These are phyloP conservation scores for Coemansia sp. DNA, from an alignment of 192 early-diverging fungal species.

Conservation along the genomic window DNA sequence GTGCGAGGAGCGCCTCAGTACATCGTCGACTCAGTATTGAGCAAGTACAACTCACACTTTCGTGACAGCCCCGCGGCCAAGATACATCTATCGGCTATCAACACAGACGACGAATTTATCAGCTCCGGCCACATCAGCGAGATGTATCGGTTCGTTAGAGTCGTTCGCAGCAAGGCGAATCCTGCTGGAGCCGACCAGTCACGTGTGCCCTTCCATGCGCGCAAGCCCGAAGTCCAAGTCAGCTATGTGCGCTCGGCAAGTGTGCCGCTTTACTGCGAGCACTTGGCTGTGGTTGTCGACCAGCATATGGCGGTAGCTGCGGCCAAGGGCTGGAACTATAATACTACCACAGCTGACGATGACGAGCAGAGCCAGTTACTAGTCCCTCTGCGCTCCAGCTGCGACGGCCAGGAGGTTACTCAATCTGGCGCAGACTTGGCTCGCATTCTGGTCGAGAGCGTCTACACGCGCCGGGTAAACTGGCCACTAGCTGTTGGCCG, in stretches of 20 bases:
- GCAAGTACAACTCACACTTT: conserved; percentile 74
- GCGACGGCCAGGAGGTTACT: conserved; percentile 24
- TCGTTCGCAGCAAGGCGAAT: conserved; percentile 78
- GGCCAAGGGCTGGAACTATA: conserved; percentile 62
- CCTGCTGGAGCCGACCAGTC: conserved; percentile 79
- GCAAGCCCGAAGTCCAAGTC: conserved; percentile 79
- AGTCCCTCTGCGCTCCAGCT: not conserved
- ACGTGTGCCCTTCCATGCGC: conserved; percentile 77
- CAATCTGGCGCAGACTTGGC: conserved; percentile 15
- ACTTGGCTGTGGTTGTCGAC: conserved; percentile 65
- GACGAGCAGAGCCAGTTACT: not conserved
- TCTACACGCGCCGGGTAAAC: conserved; percentile 30
- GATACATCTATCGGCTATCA: conserved; percentile 75
- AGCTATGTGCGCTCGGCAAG: conserved; percentile 73
- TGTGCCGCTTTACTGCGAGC: conserved; percentile 83
- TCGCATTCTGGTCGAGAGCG: conserved; percentile 20
- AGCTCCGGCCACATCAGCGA: conserved; percentile 81
- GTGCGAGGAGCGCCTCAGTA: conserved; percentile 71
- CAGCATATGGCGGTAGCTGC: conserved; percentile 69
- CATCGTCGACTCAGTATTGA: conserved; percentile 74
- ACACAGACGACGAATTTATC: conserved; percentile 75
- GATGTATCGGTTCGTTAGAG: conserved; percentile 81
- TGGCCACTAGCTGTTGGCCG: conserved; percentile 36
- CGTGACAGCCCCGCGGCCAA: conserved; percentile 58
- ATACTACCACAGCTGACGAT: conserved; percentile 50